Base-by-base conservation (phyloP, 129 eudicot species). In the Dittrichia graveolens region DNA sequence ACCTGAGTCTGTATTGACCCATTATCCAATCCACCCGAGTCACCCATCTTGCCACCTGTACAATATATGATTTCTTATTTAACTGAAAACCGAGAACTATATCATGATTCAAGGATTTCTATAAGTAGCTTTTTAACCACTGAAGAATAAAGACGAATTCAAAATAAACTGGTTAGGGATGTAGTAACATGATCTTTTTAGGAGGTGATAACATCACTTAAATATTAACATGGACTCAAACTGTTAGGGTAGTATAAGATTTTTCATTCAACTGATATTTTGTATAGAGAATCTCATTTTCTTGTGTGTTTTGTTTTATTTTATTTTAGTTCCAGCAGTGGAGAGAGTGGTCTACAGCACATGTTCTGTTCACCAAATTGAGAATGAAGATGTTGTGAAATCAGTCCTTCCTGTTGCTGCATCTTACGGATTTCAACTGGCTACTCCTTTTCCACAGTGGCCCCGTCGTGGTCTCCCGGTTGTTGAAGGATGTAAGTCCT, bases 331-430 rank as follows among this genome's bases (percentile, higher is more conserved):
- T 78, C 98, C 97, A 53, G 82, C 82, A 12, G 98, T 90, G 39
- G 98, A 90, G 83, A 90, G 85, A 78, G 75, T 94, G 50, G 96
- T 88, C 59, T 90, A 94, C 89, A 94, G 98, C 83, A 94, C 98
- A 60, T 94, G 98, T 74, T 94, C 98, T 3, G 69, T 90, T 15
- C 85, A 94, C 77, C 97, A 90, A 69, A 83, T 83, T 35, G 98
- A 94, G 83, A 94, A 94, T 78, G 98, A 94, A 84, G 98, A 94
- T 61, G 98, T 94, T 18, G 67, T 94, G 56, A 79, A 78, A 52
- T 94, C 97, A 44, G 88, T 88, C 15, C 61, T 85, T 45, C 93
- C 84, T 38, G 57, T 88, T 60, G 98, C 98, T 59, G 68, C 61
- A 15, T 83, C 95, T 63, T 53, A 31, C 15, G 98, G 96, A 39